A percentile compares a stretch with the other conserved stretches of the same genome.
Evolutionary conservation across 495 filamentous ascomycete genomes (phyloP).

Genomic region (Penicillium antarcticum): DNA sequence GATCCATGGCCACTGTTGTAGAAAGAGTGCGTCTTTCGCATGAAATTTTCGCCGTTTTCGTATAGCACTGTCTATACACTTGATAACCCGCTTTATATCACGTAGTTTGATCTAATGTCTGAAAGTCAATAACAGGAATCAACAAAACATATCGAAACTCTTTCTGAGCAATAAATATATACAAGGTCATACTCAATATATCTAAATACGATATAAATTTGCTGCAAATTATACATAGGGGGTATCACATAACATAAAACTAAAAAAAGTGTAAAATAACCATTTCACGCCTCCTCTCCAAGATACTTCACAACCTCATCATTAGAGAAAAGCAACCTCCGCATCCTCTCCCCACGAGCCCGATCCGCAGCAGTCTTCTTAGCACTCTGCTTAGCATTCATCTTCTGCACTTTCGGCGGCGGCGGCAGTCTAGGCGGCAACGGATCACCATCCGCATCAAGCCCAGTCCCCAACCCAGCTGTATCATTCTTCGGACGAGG

Average conservation of each 20-base stretch:
- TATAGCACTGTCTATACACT: too few species aligned
- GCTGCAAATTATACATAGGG: neutral
- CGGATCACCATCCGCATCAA: constrained; percentile 23
- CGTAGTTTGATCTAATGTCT: too few species aligned
- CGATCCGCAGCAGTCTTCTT: constrained; percentile 57
- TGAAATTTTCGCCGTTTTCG: too few species aligned
- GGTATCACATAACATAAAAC: neutral
- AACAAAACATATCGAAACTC: too few species aligned
- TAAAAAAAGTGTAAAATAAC: neutral
- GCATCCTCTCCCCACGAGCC: constrained; percentile 59
- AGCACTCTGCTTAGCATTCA: constrained; percentile 69
- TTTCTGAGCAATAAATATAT: too few species aligned
- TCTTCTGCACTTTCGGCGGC: constrained; percentile 50
- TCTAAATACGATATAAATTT: too few species aligned
- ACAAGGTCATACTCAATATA: too few species aligned
- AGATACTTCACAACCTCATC: constrained; percentile 73
- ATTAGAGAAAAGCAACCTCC: constrained; percentile 64
- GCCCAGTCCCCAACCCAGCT: constrained; percentile 61
- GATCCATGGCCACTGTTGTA: too few species aligned
- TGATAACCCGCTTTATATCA: too few species aligned
- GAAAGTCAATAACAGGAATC: too few species aligned
- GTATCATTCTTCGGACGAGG: constrained; percentile 68
- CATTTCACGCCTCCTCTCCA: constrained; percentile 31
- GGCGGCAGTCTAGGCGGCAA: constrained; percentile 21
- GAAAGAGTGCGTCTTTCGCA: too few species aligned